phyloP scores from a whole-genome alignment of 177 flowering plant species.

The Vitis hybrid region DNA sequence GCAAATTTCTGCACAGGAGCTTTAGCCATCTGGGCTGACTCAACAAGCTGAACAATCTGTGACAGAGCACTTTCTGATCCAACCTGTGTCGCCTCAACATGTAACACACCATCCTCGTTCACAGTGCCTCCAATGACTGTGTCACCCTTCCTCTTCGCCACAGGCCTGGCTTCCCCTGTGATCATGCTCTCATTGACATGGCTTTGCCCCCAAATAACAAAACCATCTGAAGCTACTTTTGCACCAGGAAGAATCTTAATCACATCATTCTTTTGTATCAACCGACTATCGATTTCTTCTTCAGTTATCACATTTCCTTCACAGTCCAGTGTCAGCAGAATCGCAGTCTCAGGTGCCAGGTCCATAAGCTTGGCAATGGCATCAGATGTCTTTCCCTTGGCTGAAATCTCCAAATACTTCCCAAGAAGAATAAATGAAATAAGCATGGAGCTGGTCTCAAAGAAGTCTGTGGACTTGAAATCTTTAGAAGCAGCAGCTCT shows the following conservation, averaged over 20 bases:
- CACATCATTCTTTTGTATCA: slow-evolving; percentile 76
- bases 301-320: slow-evolving; percentile 64
- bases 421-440: slow-evolving; percentile 86
- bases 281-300: slow-evolving; percentile 68
- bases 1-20: slow-evolving; percentile 92
- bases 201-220: slow-evolving; percentile 78
- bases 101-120: slow-evolving; percentile 79
- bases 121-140: slow-evolving; percentile 84
- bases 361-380: slow-evolving; percentile 90
- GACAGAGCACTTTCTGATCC: slow-evolving; percentile 86
- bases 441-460: slow-evolving; percentile 94
- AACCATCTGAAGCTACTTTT: slow-evolving; percentile 84
- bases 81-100: slow-evolving; percentile 67
- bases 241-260: slow-evolving; percentile 81
- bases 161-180: slow-evolving; percentile 81
- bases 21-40: slow-evolving; percentile 88
- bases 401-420: slow-evolving; percentile 81
- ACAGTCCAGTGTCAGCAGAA: slow-evolving; percentile 46
- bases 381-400: slow-evolving; percentile 89
- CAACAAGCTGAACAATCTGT: slow-evolving; percentile 85
- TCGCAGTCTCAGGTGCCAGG: slow-evolving; percentile 78
- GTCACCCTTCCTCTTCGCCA: slow-evolving; percentile 71
- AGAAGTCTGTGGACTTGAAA: slow-evolving; percentile 69
- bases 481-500: slow-evolving; percentile 57
- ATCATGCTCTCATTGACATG: slow-evolving; percentile 93